Conservation (phyloP, 306 rosid genomes). For the Medicago ruthenica region DNA sequence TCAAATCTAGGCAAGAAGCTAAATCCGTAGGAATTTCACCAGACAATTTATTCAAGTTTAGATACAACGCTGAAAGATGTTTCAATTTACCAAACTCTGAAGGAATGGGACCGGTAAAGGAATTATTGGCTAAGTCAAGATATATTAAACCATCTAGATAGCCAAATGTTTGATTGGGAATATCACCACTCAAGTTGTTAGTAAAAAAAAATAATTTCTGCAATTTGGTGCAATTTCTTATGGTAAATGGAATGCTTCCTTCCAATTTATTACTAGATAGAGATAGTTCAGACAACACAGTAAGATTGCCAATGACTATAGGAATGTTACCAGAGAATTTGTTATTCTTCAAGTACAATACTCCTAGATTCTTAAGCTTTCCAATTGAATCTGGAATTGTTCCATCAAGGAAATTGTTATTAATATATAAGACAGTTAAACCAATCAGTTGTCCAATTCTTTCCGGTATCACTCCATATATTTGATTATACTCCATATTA, state of each 20-base stretch:
- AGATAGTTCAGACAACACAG: not conserved
- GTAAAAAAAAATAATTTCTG: not conserved
- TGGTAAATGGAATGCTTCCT: not conserved
- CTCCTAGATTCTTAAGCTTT: conserved; percentile 23
- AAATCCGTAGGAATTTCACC: conserved; percentile 40
- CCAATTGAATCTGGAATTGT: conserved; percentile 44
- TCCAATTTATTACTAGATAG: not conserved
- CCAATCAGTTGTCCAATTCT: conserved; percentile 38
- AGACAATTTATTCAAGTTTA: conserved; percentile 3
- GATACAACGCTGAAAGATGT: not conserved
- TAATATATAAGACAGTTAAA: not conserved
- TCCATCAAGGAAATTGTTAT: conserved; percentile 31
- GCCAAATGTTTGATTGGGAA: too few relatives aligned
- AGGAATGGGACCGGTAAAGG: conserved; percentile 40
- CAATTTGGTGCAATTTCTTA: not conserved
- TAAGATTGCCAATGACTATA: not conserved
- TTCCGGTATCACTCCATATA: conserved; percentile 41
- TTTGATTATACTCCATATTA: not conserved
- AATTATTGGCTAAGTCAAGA: conserved; percentile 15
- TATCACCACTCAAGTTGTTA: too few relatives aligned
- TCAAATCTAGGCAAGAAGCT: conserved; percentile 19
- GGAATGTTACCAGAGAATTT: conserved; percentile 20
- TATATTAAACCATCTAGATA: not conserved
- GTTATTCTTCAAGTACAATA: not conserved
- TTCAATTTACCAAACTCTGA: conserved; percentile 35